These are phyloP conservation scores for Tolypocladium sp. DNA, from an alignment of 2,329 filamentous ascomycete species.

Conservation along the genomic window DNA sequence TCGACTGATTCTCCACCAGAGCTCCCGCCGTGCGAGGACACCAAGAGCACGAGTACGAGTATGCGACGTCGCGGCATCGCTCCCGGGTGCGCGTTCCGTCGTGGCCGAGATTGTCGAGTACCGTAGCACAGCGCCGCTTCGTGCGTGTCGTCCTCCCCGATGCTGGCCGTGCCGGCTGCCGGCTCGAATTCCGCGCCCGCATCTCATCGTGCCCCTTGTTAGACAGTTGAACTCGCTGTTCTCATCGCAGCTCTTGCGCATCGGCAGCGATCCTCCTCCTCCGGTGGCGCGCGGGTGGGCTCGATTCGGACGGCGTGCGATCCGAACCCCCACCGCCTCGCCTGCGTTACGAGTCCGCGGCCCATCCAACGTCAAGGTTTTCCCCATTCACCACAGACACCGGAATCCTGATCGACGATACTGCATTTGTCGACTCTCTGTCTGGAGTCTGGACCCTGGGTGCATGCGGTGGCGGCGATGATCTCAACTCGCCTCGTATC, in stretches of 20 bases:
- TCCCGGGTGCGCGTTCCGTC: neutral
- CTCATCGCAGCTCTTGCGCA: no score
- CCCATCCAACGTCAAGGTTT: neutral
- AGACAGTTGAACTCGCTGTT: neutral
- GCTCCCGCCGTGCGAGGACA: neutral
- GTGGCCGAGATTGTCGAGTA: neutral
- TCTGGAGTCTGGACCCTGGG: neutral
- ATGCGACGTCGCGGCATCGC: neutral
- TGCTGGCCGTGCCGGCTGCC: neutral
- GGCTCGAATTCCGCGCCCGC: neutral
- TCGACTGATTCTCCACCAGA: neutral
- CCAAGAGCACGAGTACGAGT: neutral
- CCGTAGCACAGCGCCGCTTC: neutral
- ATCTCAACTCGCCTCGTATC: neutral
- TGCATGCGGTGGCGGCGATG: neutral
- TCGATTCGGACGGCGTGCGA: neutral
- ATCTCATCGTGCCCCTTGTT: neutral
- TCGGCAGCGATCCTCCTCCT: neutral
- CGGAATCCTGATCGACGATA: neutral
- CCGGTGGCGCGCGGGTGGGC: neutral
- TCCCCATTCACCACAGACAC: neutral
- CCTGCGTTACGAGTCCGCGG: neutral
- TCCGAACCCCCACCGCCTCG: neutral
- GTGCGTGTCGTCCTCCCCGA: neutral
- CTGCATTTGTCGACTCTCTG: neutral